A percentile compares a stretch with the other conserved stretches of the same genome.
These are phyloP conservation scores for Akanthomyces muscarius DNA, from an alignment of 2,329 filamentous ascomycete genomes.

Conservation along the genomic window DNA sequence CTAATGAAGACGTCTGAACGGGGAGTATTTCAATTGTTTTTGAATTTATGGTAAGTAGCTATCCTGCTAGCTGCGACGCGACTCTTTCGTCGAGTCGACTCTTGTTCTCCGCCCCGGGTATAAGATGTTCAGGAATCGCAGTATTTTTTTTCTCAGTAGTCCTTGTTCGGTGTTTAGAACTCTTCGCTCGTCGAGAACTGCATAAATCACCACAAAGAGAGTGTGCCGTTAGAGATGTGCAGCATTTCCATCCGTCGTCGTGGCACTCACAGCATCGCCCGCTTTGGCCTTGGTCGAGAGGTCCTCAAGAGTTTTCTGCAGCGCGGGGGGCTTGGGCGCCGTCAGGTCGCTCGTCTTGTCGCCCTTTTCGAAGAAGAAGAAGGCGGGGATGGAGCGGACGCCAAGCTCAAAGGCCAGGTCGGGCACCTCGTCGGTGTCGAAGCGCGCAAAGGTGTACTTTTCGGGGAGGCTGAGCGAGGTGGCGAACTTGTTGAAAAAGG, in stretches of 20 bases:
- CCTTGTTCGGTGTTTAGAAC: constrained; percentile 18
- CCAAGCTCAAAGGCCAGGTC: constrained; percentile 47
- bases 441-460: constrained; percentile 51
- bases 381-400: constrained; percentile 56
- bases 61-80: neutral
- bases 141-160: neutral
- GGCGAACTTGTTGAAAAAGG: constrained; percentile 49
- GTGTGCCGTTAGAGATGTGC: constrained; percentile 1
- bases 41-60: neutral
- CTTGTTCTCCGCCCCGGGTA: neutral
- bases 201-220: no score
- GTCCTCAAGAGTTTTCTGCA: constrained; percentile 28
- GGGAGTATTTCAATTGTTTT: neutral
- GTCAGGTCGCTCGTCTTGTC: constrained; percentile 42
- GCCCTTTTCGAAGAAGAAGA: constrained; percentile 56
- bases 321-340: constrained; percentile 34
- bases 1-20: neutral
- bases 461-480: constrained; percentile 33
- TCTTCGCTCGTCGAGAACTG: constrained; percentile 25
- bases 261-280: constrained; percentile 16
- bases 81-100: neutral
- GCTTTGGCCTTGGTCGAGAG: constrained; percentile 27
- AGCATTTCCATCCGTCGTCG: constrained; percentile 16
- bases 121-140: neutral
- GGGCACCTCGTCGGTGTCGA: constrained; percentile 54